Percentiles rank a stretch among this genome's conserved stretches.
Conservation (phyloP, 75 land plant genomes). For the Sequoiadendron giganteum region DNA sequence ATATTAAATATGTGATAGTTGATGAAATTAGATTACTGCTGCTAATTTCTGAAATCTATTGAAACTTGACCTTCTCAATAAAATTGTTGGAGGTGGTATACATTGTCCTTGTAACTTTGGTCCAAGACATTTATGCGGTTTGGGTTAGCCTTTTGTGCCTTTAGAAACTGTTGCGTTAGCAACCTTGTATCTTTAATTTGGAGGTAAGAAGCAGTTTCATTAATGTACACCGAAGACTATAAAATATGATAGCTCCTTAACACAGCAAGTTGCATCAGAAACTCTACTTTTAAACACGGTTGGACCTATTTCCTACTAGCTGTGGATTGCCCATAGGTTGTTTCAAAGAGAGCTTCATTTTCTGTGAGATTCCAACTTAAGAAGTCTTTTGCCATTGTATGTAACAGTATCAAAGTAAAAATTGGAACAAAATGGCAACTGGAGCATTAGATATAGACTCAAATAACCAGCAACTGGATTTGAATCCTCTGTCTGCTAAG, state of each 20-base stretch:
- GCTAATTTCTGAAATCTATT: background rate
- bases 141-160: background rate
- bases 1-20: background rate
- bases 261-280: background rate
- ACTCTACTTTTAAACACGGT: background rate
- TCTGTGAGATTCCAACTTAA: background rate
- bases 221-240: background rate
- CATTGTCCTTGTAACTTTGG: background rate
- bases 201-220: background rate
- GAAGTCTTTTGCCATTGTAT: background rate
- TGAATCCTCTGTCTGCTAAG: background rate
- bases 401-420: background rate
- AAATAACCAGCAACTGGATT: background rate
- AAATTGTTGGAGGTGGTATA: background rate
- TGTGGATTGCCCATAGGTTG: background rate
- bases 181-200: background rate
- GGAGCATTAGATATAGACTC: background rate
- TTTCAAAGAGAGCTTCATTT: background rate
- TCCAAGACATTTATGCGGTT: background rate
- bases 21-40: background rate
- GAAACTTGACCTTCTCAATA: background rate
- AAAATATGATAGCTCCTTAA: background rate
- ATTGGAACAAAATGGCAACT: background rate
- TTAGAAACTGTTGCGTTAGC: background rate
- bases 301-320: background rate